A percentile compares a stretch with the other conserved stretches of the same genome.
Conservation (phyloP, 768 basidiomycete species). For the Cyathus striatus region DNA sequence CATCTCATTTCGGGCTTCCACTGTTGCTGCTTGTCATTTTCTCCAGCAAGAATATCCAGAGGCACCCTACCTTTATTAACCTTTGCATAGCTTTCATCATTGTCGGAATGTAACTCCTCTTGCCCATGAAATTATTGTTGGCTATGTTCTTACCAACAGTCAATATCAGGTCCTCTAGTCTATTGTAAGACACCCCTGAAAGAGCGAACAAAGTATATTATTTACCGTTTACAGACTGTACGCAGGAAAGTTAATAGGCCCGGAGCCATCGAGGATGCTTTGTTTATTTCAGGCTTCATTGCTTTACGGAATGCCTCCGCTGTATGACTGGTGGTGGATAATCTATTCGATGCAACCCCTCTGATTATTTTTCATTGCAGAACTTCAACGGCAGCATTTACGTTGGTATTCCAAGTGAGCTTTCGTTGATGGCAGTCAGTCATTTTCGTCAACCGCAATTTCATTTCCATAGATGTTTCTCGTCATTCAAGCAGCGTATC, state of each 20-base stretch:
- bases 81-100: slow-evolving; percentile 40
- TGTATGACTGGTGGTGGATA: slow-evolving; percentile 22
- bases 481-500: slow-evolving; percentile 29
- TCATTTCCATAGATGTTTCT: slow-evolving; percentile 35
- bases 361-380: slow-evolving; percentile 15
- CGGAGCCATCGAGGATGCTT: slow-evolving; percentile 36
- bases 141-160: not conserved
- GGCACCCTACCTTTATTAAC: slow-evolving; percentile 43
- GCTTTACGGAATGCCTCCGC: slow-evolving; percentile 41
- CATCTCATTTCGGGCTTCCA: slow-evolving; percentile 45
- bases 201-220: not conserved
- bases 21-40: slow-evolving; percentile 33
- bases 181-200: slow-evolving; percentile 24
- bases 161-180: slow-evolving; percentile 27
- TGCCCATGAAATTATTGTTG: not conserved
- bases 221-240: slow-evolving; percentile 29
- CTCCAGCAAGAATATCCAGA: slow-evolving; percentile 34
- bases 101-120: slow-evolving; percentile 36
- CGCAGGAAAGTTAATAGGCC: slow-evolving; percentile 33
- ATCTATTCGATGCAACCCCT: not conserved
- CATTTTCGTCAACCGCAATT: too few species aligned
- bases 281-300: slow-evolving; percentile 44
- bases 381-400: slow-evolving; percentile 33
- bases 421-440: too few species aligned
- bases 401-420: slow-evolving; percentile 37